A percentile compares a stretch with the other conserved stretches of the same genome.
phyloP scores from a whole-genome alignment of 2,329 filamentous ascomycete species.

The Chaetomiaceae sp. region DNA sequence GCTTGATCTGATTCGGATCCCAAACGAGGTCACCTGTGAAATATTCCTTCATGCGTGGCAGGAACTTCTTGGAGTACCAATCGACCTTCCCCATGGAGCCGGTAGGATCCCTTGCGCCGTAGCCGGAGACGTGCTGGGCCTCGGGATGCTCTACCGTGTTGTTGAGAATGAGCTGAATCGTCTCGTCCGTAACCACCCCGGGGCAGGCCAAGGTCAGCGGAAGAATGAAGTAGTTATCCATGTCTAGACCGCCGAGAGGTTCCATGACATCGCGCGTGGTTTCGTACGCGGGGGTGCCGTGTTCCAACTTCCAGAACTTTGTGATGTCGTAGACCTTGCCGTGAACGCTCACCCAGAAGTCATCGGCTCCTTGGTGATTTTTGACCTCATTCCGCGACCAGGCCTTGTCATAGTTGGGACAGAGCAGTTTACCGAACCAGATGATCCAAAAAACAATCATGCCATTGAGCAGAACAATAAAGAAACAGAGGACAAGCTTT shows the following conservation, averaged over 20 bases:
- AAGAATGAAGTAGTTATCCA: slow-evolving; percentile 82
- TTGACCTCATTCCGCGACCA: slow-evolving; percentile 70
- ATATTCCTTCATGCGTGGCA: slow-evolving; percentile 76
- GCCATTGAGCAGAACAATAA: slow-evolving; percentile 80
- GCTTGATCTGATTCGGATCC: slow-evolving; percentile 53
- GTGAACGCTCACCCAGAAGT: slow-evolving; percentile 83
- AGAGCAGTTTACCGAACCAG: slow-evolving; percentile 76
- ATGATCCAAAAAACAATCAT: slow-evolving; percentile 89
- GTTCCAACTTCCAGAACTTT: slow-evolving; percentile 79
- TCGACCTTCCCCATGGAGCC: slow-evolving; percentile 57
- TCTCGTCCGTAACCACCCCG: slow-evolving; percentile 60
- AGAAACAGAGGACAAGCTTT: slow-evolving; percentile 75
- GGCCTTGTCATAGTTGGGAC: slow-evolving; percentile 86
- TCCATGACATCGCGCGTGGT: slow-evolving; percentile 64
- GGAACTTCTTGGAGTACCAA: slow-evolving; percentile 75
- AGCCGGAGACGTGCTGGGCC: slow-evolving; percentile 69
- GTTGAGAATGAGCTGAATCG: slow-evolving; percentile 43
- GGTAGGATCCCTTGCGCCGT: slow-evolving; percentile 48
- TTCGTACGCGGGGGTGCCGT: slow-evolving; percentile 67
- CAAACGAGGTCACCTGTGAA: slow-evolving; percentile 85
- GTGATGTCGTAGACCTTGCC: slow-evolving; percentile 89
- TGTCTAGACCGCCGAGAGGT: slow-evolving; percentile 69
- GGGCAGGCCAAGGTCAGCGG: slow-evolving; percentile 72
- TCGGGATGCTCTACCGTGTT: slow-evolving; percentile 34
- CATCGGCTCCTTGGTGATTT: slow-evolving; percentile 64